A percentile compares a stretch with the other conserved stretches of the same genome.
Conservation (phyloP, 1,284 basidiomycete genomes). For the Gymnopus androsaceus region DNA sequence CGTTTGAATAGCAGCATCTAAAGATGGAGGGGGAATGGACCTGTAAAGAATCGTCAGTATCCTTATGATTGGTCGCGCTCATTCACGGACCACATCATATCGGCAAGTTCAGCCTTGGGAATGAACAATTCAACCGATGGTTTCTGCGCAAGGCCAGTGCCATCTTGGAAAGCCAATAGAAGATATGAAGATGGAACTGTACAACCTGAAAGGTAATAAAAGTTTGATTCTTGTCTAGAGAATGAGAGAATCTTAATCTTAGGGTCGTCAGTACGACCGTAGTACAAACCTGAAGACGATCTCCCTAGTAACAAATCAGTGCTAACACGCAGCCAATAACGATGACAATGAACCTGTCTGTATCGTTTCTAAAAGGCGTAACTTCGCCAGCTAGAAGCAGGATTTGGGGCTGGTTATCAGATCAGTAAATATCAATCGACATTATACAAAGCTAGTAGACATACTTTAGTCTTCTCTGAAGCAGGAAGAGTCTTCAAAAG, state of each 20-base stretch:
- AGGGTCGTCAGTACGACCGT: no score
- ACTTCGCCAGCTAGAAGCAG: conserved; percentile 60
- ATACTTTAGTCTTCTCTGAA: conserved; percentile 53
- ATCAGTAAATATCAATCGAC: background rate
- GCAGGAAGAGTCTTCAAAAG: conserved; percentile 49
- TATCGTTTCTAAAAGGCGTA: conserved; percentile 78
- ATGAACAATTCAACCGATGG: conserved; percentile 71
- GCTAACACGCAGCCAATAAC: no score
- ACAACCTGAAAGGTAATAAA: conserved; percentile 85
- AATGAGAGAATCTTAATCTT: conserved; percentile 22
- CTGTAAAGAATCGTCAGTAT: no score
- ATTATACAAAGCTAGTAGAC: conserved; percentile 1
- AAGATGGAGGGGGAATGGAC: conserved; percentile 70
- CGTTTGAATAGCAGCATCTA: conserved; percentile 53
- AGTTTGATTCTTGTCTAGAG: conserved; percentile 84
- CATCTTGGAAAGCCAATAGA: conserved; percentile 59
- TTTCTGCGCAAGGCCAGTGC: conserved; percentile 45
- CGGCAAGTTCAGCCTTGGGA: conserved; percentile 68
- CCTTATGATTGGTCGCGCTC: no score
- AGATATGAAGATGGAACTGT: conserved; percentile 70
- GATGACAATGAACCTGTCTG: conserved; percentile 84
- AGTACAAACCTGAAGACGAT: background rate
- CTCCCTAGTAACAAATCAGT: background rate
- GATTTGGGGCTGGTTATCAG: conserved; percentile 54
- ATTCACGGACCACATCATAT: conserved; percentile 74